A percentile compares a stretch with the other conserved stretches of the same genome.
These are phyloP conservation scores for Leptographium radiaticola DNA, from an alignment of 2,329 filamentous ascomycete genomes.

Conservation along the genomic window DNA sequence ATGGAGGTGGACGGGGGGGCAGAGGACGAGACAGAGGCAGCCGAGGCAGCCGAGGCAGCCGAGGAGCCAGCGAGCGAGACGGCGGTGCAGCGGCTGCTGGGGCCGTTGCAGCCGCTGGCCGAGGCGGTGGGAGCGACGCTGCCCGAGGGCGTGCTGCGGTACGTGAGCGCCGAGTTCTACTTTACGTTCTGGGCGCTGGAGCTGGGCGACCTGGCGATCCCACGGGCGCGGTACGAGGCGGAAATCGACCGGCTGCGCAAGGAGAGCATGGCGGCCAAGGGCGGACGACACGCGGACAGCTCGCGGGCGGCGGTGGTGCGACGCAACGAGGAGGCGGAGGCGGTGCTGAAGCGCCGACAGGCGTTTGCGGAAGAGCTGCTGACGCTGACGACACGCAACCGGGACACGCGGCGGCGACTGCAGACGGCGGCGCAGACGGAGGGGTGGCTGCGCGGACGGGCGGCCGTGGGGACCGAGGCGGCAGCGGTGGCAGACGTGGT, in stretches of 20 bases:
- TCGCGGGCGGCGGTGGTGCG: constrained; percentile 50
- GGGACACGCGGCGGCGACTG: constrained; percentile 54
- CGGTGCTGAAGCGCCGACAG: constrained; percentile 54
- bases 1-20: not conserved
- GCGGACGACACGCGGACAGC: constrained; percentile 56
- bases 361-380: constrained; percentile 62
- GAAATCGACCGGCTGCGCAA: constrained; percentile 59
- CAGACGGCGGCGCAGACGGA: constrained; percentile 52
- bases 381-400: constrained; percentile 53
- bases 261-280: constrained; percentile 52
- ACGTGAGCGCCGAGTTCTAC: constrained; percentile 70
- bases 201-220: constrained; percentile 67
- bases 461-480: not conserved
- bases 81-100: constrained; percentile 39
- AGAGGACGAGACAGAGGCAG: not conserved
- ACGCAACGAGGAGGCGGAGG: constrained; percentile 58
- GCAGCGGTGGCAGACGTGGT: constrained; percentile 54
- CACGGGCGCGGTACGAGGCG: constrained; percentile 62
- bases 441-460: constrained; percentile 62
- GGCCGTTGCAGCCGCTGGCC: constrained; percentile 54
- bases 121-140: constrained; percentile 50
- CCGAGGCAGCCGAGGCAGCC: constrained; percentile 1
- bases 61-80: constrained; percentile 14
- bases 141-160: constrained; percentile 50
- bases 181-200: constrained; percentile 87